These are phyloP conservation scores for Diplodia scrobiculata DNA, from an alignment of 2,329 filamentous ascomycete species.

Conservation along the genomic window DNA sequence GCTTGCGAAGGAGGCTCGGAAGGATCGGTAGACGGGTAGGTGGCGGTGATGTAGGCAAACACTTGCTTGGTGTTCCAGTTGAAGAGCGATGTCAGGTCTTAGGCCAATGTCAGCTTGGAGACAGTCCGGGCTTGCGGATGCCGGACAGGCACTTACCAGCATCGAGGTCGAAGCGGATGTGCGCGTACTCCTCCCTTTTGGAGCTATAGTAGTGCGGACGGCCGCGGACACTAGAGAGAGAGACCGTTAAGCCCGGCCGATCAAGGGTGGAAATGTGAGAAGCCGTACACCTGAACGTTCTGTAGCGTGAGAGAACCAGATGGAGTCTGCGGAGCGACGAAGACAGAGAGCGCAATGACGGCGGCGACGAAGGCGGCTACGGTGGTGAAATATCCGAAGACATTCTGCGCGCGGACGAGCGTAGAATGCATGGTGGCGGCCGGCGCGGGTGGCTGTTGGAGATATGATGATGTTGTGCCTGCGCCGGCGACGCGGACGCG, in stretches of 20 bases:
- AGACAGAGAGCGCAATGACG: slow-evolving; percentile 77
- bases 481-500: neutral
- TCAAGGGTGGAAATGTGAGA: neutral
- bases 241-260: neutral
- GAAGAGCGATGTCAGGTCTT: slow-evolving; percentile 85
- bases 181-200: slow-evolving; percentile 93
- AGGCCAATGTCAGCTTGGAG: slow-evolving; percentile 24
- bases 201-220: slow-evolving; percentile 93
- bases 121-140: neutral
- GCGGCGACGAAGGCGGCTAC: slow-evolving; percentile 80
- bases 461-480: neutral
- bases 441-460: neutral
- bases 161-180: slow-evolving; percentile 89
- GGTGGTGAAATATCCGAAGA: slow-evolving; percentile 97
- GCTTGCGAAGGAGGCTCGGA: slow-evolving; percentile 59
- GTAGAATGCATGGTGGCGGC: slow-evolving; percentile 75
- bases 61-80: slow-evolving; percentile 99
- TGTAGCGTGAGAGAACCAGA: slow-evolving; percentile 65
- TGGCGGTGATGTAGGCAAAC: slow-evolving; percentile 92
- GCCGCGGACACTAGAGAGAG: slow-evolving; percentile 69
- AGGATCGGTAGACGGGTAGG: slow-evolving; percentile 56
- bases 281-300: slow-evolving; percentile 78
- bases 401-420: slow-evolving; percentile 81
- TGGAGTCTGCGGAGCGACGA: slow-evolving; percentile 70
- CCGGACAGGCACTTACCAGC: slow-evolving; percentile 54